Percentiles rank a stretch among this genome's conserved stretches.
Conservation (phyloP, 176 grass and related monocot genomes). For the Panicum miliaceum region DNA sequence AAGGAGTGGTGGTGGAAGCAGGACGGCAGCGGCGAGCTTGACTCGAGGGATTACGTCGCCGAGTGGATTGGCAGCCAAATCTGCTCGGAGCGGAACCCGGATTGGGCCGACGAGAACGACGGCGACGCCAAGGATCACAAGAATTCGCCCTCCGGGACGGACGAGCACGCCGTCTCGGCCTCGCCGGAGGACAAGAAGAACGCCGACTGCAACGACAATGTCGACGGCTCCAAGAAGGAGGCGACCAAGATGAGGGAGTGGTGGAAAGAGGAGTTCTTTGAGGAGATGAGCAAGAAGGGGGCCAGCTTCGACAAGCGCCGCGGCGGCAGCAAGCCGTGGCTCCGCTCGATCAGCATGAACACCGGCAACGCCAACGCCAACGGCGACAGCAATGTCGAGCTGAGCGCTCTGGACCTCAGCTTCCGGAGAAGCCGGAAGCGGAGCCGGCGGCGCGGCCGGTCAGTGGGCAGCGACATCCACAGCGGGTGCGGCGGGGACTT, state of each 20-base stretch:
- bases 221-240: not conserved
- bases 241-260: constrained; percentile 31
- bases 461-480: constrained; percentile 28
- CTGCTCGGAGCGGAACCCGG: constrained; percentile 35
- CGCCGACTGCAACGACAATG: not conserved
- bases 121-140: not conserved
- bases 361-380: not conserved
- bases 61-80: constrained; percentile 43
- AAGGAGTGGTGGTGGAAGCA: constrained; percentile 44
- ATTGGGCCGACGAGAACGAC: constrained; percentile 25
- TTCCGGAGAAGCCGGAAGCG: constrained; percentile 8
- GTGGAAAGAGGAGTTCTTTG: constrained; percentile 43
- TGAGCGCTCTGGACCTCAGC: constrained; percentile 11
- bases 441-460: constrained; percentile 26
- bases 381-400: not conserved
- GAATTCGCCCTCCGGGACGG: not conserved
- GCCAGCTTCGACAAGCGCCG: constrained; percentile 20
- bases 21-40: constrained; percentile 38
- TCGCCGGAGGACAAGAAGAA: constrained; percentile 31
- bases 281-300: constrained; percentile 41
- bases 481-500: not conserved
- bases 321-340: constrained; percentile 13
- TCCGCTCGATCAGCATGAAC: constrained; percentile 35
- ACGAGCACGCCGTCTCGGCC: not conserved
- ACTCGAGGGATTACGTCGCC: constrained; percentile 36